Conservation (phyloP, 352 stramenopile species). For the Thalassiosira ordinaria region DNA sequence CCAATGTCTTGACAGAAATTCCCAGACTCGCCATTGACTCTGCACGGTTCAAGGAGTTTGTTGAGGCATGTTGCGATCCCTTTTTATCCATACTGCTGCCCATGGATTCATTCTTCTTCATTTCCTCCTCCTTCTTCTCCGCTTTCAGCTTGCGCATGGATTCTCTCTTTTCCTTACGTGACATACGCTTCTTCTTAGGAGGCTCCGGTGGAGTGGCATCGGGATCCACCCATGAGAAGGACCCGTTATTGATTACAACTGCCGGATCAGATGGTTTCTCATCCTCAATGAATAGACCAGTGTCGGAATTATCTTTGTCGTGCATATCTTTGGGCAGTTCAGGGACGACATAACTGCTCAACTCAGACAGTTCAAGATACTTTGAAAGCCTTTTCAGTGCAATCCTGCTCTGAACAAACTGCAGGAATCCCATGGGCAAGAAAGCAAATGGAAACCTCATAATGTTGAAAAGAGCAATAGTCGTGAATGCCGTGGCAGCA, state of each 20-base stretch:
- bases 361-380: conserved; percentile 89
- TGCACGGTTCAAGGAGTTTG: conserved; percentile 40
- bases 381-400: conserved; percentile 88
- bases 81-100: conserved; percentile 6
- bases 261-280: conserved; percentile 33
- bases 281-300: conserved; percentile 35
- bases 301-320: conserved; percentile 18
- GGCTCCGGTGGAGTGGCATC: conserved; percentile 39
- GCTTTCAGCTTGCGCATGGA: conserved; percentile 45
- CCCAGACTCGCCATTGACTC: conserved; percentile 44
- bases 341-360: conserved; percentile 71
- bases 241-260: conserved; percentile 70
- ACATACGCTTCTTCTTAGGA: conserved; percentile 41
- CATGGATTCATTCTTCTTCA: conserved; percentile 11
- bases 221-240: conserved; percentile 79
- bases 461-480: conserved; percentile 86
- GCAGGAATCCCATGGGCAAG: conserved; percentile 86
- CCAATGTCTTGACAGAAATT: conserved; percentile 37
- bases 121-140: conserved; percentile 24
- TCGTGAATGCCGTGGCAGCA: conserved; percentile 85
- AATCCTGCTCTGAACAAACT: conserved; percentile 88
- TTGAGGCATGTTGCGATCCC: conserved; percentile 25
- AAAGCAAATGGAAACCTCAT: conserved; percentile 87
- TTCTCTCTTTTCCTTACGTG: conserved; percentile 38
- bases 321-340: conserved; percentile 9